Evolutionary conservation across 179 eudicot species (phyloP).

Genomic region (Gypsophila paniculata): DNA sequence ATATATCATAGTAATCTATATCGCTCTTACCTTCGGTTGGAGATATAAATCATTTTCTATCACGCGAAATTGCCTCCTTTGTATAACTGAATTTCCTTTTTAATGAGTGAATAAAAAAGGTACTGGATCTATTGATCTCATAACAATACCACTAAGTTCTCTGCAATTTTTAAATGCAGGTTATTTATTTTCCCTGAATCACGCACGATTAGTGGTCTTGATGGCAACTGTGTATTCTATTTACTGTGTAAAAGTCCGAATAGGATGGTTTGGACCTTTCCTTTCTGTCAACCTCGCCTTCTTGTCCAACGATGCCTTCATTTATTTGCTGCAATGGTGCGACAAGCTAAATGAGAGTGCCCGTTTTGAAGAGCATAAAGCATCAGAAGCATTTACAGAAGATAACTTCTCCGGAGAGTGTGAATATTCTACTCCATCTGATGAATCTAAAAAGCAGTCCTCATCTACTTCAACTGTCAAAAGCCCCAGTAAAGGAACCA

Average conservation of each 20-base stretch:
- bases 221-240: constrained; percentile 74
- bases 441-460: constrained; percentile 54
- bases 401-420: constrained; percentile 61
- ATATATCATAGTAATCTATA: neutral
- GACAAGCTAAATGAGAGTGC: constrained; percentile 74
- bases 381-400: constrained; percentile 58
- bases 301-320: constrained; percentile 71
- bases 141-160: neutral
- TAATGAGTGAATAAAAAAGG: neutral
- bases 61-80: neutral
- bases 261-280: constrained; percentile 80
- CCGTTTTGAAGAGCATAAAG: constrained; percentile 69
- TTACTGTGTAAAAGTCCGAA: constrained; percentile 72
- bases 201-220: constrained; percentile 82
- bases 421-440: constrained; percentile 55
- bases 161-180: constrained; percentile 45
- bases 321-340: constrained; percentile 75
- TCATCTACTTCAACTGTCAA: constrained; percentile 44
- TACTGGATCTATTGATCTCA: neutral
- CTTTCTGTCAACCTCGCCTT: constrained; percentile 83
- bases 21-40: neutral
- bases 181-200: constrained; percentile 84
- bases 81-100: neutral
- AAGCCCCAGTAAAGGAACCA: constrained; percentile 14
- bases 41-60: neutral